Base-by-base conservation (phyloP, 305 asterid genomes). In the Fraxinus xanthoxyloides region DNA sequence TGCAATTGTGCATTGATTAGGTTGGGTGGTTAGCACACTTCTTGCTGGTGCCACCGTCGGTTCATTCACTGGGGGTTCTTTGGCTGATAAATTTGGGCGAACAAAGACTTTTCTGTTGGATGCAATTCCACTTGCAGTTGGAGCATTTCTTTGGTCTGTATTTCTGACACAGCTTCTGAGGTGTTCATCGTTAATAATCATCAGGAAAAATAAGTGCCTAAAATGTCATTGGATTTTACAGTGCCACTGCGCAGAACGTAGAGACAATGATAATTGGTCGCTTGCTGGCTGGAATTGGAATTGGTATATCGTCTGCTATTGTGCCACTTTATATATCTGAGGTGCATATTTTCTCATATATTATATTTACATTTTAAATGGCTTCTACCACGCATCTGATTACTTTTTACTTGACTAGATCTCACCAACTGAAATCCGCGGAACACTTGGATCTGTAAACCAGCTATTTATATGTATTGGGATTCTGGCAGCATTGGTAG, bases 311-410 rank as follows among this genome's bases (percentile, higher is more conserved):
- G 56, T 95, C 99, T 77, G 99, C 98, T 83, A 90, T 95, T 75
- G 99, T 95, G 59, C 99, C 99, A 69, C 99, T 95, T 84, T 95
- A 95, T 92, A 94, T 95, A 86, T 95, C 99, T 78, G 99, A 95
- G 98, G 99, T 95, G 76, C 81, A 72, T 73, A 65, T 26, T 67
- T 59, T 77, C 75, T 70, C 13, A 67, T 78, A 70, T 73, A 46
- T 72, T n/a, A 30, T 79, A 9, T 56, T 36, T 76, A 32, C 28
- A 31, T 36, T 48, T 78, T 75, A 9, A 8, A 32, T 78, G 65
- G 72, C 59, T 84, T 81, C 54, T 75, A 32, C 61, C 19, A 30
- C 76, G 35, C 32, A 75, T 77, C 87, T 87, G 73, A 85, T 79
- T 51, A 54, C 84, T 46, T 31, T 43, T 86, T 72, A 59, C 77